phyloP scores from a whole-genome alignment of 768 basidiomycete genomes.

The Naematelia encephala region DNA sequence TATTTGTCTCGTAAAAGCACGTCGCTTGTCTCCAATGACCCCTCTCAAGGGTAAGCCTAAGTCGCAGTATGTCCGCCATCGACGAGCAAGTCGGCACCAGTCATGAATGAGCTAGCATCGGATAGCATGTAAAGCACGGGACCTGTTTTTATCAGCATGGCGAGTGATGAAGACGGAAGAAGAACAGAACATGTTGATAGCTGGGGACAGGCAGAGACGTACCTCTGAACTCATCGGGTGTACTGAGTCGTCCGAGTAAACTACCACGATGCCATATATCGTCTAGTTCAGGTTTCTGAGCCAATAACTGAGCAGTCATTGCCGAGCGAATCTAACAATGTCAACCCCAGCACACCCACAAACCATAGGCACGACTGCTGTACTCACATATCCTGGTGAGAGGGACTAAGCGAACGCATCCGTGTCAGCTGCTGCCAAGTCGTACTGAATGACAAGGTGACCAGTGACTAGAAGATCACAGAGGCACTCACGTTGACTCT shows the following conservation, averaged over 20 bases:
- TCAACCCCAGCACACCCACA: conserved; percentile 1
- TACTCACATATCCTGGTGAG: conserved; percentile 39
- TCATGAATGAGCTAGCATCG: conserved; percentile 49
- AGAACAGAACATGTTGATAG: neutral
- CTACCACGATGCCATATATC: conserved; percentile 34
- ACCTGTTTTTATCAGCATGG: conserved; percentile 9
- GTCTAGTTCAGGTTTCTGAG: conserved; percentile 28
- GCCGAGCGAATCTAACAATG: conserved; percentile 29
- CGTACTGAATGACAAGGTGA: neutral
- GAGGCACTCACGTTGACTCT: conserved; percentile 45
- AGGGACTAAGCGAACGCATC: conserved; percentile 30
- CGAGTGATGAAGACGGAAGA: neutral
- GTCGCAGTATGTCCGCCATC: conserved; percentile 45
- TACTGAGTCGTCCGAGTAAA: conserved; percentile 36
- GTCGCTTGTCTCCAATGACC: no score
- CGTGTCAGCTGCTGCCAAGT: no score
- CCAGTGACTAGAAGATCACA: neutral
- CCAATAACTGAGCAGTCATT: conserved; percentile 42
- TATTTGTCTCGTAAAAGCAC: no score
- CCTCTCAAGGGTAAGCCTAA: no score
- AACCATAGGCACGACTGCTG: neutral
- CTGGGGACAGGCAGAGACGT: conserved; percentile 4
- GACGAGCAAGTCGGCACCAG: conserved; percentile 43
- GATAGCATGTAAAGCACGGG: conserved; percentile 46
- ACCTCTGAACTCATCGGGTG: conserved; percentile 46